Percentiles rank a stretch among this genome's conserved stretches.
Conservation (phyloP, 2,329 filamentous ascomycete genomes). For the Pestalotiopsis sp. region DNA sequence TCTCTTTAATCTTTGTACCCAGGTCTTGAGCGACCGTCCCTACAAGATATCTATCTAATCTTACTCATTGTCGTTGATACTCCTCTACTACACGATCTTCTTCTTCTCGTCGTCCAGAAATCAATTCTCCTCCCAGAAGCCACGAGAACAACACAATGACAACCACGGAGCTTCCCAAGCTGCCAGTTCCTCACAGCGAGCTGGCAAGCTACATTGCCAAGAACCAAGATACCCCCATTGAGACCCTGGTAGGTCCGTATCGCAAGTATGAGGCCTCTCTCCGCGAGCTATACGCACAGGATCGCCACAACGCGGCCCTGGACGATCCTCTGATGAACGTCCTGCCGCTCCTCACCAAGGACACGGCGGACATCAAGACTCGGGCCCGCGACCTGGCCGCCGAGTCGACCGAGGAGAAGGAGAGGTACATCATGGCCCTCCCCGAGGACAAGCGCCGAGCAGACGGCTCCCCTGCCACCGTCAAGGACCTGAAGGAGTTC, state of each 20-base stretch:
- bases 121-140: neutral
- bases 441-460: conserved; percentile 61
- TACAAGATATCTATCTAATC: neutral
- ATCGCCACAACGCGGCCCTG: conserved; percentile 60
- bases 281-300: conserved; percentile 69
- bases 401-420: conserved; percentile 62
- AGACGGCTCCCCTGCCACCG: conserved; percentile 67
- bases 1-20: neutral
- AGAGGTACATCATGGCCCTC: conserved; percentile 71
- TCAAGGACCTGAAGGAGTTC: conserved; percentile 69
- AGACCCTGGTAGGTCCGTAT: conserved; percentile 65
- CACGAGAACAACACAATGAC: conserved; percentile 31
- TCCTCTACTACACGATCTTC: neutral
- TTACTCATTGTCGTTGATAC: neutral
- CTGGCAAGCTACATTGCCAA: conserved; percentile 56
- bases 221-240: conserved; percentile 54
- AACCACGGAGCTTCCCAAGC: conserved; percentile 39
- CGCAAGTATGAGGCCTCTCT: conserved; percentile 68
- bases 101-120: neutral
- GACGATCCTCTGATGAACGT: conserved; percentile 62
- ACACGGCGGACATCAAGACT: conserved; percentile 59
- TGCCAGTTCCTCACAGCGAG: conserved; percentile 48
- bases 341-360: conserved; percentile 64
- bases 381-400: conserved; percentile 59
- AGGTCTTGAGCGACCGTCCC: neutral